Percentiles rank a stretch among this genome's conserved stretches.
These are phyloP conservation scores for Sophora flavescens DNA, from an alignment of 306 rosid genomes.

Conservation along the genomic window DNA sequence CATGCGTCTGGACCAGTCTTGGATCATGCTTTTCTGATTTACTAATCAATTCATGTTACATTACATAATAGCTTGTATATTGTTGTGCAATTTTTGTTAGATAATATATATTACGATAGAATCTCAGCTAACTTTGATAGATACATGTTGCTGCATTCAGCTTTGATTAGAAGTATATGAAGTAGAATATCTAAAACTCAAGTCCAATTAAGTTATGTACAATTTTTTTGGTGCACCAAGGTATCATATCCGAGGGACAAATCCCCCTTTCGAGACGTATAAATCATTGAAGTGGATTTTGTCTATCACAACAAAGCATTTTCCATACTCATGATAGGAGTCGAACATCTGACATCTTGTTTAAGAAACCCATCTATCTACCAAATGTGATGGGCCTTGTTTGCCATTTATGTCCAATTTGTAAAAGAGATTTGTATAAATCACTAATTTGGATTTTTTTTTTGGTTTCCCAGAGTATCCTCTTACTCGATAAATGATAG, in stretches of 20 bases:
- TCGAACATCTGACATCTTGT: too few species aligned
- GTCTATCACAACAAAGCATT: too few species aligned
- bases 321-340: too few species aligned
- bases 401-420: background rate
- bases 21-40: conserved; percentile 35
- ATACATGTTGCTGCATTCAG: too few species aligned
- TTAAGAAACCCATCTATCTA: too few species aligned
- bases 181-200: conserved; percentile 1
- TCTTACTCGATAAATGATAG: too few species aligned
- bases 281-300: too few species aligned
- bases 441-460: conserved; percentile 5
- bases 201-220: conserved; percentile 22
- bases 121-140: background rate
- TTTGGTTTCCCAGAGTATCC: too few species aligned
- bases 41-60: background rate
- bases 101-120: background rate
- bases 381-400: too few species aligned
- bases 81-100: background rate
- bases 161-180: background rate
- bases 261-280: too few species aligned
- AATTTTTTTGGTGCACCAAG: background rate
- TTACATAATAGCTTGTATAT: background rate
- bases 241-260: too few species aligned
- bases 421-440: background rate
- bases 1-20: conserved; percentile 47